A percentile compares a stretch with the other conserved stretches of the same genome.
phyloP scores from a whole-genome alignment of 805 yeast species.

The Ogataea trehaloabstinens region DNA sequence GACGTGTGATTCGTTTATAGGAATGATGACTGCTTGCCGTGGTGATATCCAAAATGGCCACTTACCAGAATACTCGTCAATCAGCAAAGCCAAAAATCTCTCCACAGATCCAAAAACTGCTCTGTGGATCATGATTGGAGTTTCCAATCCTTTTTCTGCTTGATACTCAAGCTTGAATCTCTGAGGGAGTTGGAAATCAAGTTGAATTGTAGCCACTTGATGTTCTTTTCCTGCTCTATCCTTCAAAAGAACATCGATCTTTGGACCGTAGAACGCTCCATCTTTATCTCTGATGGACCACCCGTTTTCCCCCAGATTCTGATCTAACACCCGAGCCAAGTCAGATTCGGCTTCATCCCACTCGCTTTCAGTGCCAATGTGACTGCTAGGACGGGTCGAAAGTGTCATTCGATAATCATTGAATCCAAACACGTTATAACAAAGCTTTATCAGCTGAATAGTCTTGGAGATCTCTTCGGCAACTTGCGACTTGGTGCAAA shows the following conservation, averaged over 20 bases:
- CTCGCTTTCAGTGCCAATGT: constrained; percentile 68
- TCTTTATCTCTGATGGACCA: constrained; percentile 89
- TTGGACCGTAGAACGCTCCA: constrained; percentile 97
- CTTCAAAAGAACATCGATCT: constrained; percentile 79
- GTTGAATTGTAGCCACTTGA: constrained; percentile 93
- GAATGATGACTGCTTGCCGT: constrained; percentile 81
- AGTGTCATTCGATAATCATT: constrained; percentile 58
- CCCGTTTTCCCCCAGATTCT: constrained; percentile 41
- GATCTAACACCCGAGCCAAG: constrained; percentile 57
- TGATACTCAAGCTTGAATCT: constrained; percentile 75
- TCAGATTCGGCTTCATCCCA: constrained; percentile 84
- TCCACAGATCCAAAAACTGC: constrained; percentile 96
- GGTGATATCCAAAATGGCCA: constrained; percentile 99
- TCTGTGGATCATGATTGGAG: constrained; percentile 93
- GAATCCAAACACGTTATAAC: constrained; percentile 70
- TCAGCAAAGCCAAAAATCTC: constrained; percentile 83
- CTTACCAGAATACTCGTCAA: constrained; percentile 86
- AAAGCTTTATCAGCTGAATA: constrained; percentile 67
- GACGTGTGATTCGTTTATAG: constrained; percentile 64
- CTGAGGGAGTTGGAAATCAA: constrained; percentile 91
- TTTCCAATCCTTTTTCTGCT: constrained; percentile 49
- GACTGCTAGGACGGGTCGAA: constrained; percentile 85
- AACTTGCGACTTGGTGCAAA: constrained; percentile 79
- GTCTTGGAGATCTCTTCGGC: constrained; percentile 69
- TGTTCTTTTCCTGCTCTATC: constrained; percentile 81